Base-by-base conservation (phyloP, 2,329 filamentous ascomycete species). In the Colletotrichum eleusines region DNA sequence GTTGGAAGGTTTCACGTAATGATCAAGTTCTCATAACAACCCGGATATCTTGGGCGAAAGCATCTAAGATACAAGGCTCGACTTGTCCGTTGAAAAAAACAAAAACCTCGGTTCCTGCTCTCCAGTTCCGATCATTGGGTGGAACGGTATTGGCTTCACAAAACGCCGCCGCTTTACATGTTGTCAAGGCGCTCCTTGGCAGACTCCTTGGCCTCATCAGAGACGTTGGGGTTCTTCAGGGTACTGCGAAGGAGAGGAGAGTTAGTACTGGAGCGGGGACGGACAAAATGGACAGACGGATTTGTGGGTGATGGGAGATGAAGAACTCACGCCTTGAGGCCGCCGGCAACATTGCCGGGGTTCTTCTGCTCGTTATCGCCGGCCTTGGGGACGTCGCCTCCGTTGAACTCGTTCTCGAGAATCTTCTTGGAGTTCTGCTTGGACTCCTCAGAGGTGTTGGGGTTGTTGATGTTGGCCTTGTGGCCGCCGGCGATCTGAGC, bases 401-500 rank as follows among this genome's bases (percentile, higher is more conserved):
- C 81, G 64, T 84, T 81, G 73, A 84, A 84, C 74, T 87, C 80
- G 40, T 86, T 81, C 35, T 88, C 81, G 63, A 89, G 84, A 11
- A 88, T 79, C 48, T 85, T 77, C 70, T 81, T 82, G 66, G 86
- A 88, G 80, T 88, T 82, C 76, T 88, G 76, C 82, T 89, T 89
- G 69, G 86, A 79, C 77, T 87, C 85, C 61, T 87, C 76, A 0
- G 86, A 88, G 65, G 82, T 84, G 77, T 88, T 87, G 74, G 87
- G 85, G 81, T 88, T 89, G 77, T 84, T 85, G 72, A 89, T 75
- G 76, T 84, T 87, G 69, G 87, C 87, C 83, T 90, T 89, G 84
- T 89, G 87, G 78, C 87, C 87, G 70, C 85, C 86, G 73, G 85
- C 83, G 73, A 88, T 76, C 73, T 88, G 85, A 78, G 84, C 82